These are phyloP conservation scores for Periconia digitata DNA, from an alignment of 2,329 filamentous ascomycete genomes.

Conservation along the genomic window DNA sequence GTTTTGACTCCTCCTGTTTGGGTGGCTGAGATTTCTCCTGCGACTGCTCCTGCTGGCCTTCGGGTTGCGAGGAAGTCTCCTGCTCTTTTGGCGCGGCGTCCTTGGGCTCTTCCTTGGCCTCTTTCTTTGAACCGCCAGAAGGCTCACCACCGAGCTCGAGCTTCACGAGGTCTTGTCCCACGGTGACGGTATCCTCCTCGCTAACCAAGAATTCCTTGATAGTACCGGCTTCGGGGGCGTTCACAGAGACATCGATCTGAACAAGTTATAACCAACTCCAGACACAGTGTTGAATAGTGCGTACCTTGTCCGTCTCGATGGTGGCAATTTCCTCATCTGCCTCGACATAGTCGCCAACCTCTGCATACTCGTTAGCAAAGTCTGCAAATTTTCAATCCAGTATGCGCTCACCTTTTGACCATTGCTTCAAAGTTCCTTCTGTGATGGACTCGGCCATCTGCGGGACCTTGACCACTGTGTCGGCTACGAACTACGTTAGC, in stretches of 20 bases:
- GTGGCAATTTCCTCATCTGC: conserved; percentile 97
- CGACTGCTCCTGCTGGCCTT: conserved; percentile 51
- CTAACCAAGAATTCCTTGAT: conserved; percentile 90
- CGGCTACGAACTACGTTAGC: conserved; percentile 53
- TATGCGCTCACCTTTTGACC: conserved; percentile 68
- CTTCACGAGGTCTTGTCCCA: conserved; percentile 87
- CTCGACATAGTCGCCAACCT: conserved; percentile 91
- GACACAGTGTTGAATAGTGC: conserved; percentile 7
- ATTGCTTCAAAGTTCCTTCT: conserved; percentile 95
- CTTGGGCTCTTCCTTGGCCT: conserved; percentile 60
- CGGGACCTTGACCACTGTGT: conserved; percentile 87
- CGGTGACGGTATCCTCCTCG: conserved; percentile 93
- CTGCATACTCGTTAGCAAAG: conserved; percentile 38
- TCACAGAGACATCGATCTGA: conserved; percentile 94
- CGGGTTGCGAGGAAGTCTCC: conserved; percentile 58
- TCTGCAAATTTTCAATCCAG: not conserved
- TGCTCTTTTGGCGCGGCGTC: conserved; percentile 60
- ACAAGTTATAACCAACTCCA: not conserved
- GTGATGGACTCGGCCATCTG: conserved; percentile 99
- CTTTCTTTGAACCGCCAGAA: conserved; percentile 56
- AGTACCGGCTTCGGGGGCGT: conserved; percentile 84
- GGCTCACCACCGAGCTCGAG: conserved; percentile 69
- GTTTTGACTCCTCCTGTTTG: conserved; percentile 44
- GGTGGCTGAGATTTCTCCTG: conserved; percentile 43
- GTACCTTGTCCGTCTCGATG: conserved; percentile 97